Evolutionary conservation across 2,329 filamentous ascomycete species (phyloP), one percentile per base, ranked within the genome.

Genomic region (Venturiaceae sp.): DNA sequence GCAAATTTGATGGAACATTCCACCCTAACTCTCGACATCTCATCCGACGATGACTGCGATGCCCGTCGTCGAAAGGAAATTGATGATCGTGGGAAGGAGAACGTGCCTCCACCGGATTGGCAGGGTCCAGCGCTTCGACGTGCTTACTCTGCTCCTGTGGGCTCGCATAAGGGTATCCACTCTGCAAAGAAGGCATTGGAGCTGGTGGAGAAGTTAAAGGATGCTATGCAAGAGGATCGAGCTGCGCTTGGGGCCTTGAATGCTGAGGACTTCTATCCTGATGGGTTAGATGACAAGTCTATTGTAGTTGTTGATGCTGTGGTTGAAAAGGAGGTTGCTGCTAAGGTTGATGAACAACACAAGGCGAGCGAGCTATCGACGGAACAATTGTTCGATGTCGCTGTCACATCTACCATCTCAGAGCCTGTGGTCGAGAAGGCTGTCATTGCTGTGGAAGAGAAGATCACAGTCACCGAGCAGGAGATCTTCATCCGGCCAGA

Each of bases 1-100:
- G 90, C 91, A 66, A 96, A 95, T 67, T 77, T 96, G 39, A 89
- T 97, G 75, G 89, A 96, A 72, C 92, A 96, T 75, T 87, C 87
- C 58, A 92, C 92, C 7, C 86, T 87, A 63, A 85, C 87, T 0
- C 81, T 97, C 3, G 92, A 97, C 69, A 90, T 97, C 67, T 90
- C 85, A 64, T 92, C 96, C 66, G 92, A 96, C 69, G 88, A 92
- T 71, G 81, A 75, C 30, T 79, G 82, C 66, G 78, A 75, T 54
- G 81, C 81, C 67, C 73, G 68, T 70, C 77, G 64, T 77, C 14
- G 33, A 21, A 78, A 74, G 59, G 67, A 70, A 33, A 82, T 88
- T 63, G 80, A 82, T 50, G 72, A 75, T 59, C 79, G 83, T 33
- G 88, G 90, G 67, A 99, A 99, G 78, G 92, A 99, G 76, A 99